Evolutionary conservation across 768 basidiomycete species (phyloP).

Genomic region (Hebeloma cylindrosporum): DNA sequence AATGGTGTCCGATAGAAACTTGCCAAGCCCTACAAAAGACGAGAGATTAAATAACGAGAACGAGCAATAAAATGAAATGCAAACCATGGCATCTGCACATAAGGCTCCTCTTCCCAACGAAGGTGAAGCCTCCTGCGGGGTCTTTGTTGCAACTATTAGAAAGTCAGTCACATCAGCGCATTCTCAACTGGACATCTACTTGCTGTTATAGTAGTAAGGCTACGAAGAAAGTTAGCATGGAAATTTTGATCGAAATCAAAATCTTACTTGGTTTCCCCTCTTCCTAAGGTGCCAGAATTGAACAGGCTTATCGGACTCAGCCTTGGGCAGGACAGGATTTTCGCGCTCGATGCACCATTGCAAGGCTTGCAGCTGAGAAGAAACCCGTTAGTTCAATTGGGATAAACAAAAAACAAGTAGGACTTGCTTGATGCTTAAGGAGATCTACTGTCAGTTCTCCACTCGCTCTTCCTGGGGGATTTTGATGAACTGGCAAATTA

Average conservation of each 20-base stretch:
- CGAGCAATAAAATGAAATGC: not conserved
- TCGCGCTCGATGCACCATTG: conserved; percentile 86
- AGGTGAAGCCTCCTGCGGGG: conserved; percentile 66
- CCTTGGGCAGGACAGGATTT: conserved; percentile 71
- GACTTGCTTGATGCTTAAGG: conserved; percentile 74
- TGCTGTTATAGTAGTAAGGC: conserved; percentile 71
- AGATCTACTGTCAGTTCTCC: conserved; percentile 73
- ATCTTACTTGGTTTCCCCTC: conserved; percentile 50
- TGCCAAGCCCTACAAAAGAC: conserved; percentile 42
- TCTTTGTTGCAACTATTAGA: conserved; percentile 71
- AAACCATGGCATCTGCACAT: conserved; percentile 87
- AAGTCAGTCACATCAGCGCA: conserved; percentile 1
- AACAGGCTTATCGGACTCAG: conserved; percentile 67
- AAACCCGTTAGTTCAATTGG: not conserved
- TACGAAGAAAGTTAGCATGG: conserved; percentile 20
- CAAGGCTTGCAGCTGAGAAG: conserved; percentile 69
- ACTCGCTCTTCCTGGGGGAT: conserved; percentile 66
- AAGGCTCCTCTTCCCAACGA: conserved; percentile 80
- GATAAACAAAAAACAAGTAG: not conserved
- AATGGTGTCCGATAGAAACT: conserved; percentile 8
- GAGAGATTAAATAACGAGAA: not conserved
- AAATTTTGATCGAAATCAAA: not conserved
- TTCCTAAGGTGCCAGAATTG: conserved; percentile 87
- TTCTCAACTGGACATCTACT: conserved; percentile 19
- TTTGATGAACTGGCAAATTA: conserved; percentile 65